Evolutionary conservation across 2,329 filamentous ascomycete genomes (phyloP).

Genomic region (Aureobasidium namibiae): DNA sequence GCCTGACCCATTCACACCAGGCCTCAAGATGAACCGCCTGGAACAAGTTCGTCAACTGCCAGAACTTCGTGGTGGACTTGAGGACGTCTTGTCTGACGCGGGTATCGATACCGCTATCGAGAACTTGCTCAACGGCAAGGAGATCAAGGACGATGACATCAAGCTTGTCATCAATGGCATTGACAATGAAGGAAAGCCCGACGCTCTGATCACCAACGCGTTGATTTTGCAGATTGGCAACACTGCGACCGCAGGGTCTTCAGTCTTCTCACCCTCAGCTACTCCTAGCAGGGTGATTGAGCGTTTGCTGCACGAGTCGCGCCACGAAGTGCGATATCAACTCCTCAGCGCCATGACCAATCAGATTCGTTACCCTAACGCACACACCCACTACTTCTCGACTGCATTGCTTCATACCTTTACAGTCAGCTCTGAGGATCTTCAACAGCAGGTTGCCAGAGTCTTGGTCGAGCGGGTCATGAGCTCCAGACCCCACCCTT

Average conservation of each 20-base stretch:
- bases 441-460: slow-evolving; percentile 84
- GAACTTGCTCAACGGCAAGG: slow-evolving; percentile 41
- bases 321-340: slow-evolving; percentile 49
- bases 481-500: slow-evolving; percentile 86
- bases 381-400: slow-evolving; percentile 87
- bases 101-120: slow-evolving; percentile 49
- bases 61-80: slow-evolving; percentile 54
- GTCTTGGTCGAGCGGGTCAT: slow-evolving; percentile 82
- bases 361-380: slow-evolving; percentile 83
- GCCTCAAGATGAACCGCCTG: slow-evolving; percentile 66
- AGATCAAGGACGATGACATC: slow-evolving; percentile 59
- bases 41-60: slow-evolving; percentile 66
- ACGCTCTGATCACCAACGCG: slow-evolving; percentile 66
- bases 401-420: slow-evolving; percentile 80
- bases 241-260: slow-evolving; percentile 57
- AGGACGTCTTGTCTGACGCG: slow-evolving; percentile 40
- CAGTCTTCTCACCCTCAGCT: slow-evolving; percentile 56
- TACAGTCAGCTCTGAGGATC: slow-evolving; percentile 55
- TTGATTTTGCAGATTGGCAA: slow-evolving; percentile 76
- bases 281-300: slow-evolving; percentile 66
- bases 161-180: slow-evolving; percentile 70
- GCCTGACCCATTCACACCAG: slow-evolving; percentile 63
- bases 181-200: slow-evolving; percentile 45
- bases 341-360: slow-evolving; percentile 79
- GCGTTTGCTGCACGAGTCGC: slow-evolving; percentile 64